Percentiles rank a stretch among this genome's conserved stretches.
Conservation (phyloP, 768 basidiomycete genomes). For the Nidularia pulvinata region DNA sequence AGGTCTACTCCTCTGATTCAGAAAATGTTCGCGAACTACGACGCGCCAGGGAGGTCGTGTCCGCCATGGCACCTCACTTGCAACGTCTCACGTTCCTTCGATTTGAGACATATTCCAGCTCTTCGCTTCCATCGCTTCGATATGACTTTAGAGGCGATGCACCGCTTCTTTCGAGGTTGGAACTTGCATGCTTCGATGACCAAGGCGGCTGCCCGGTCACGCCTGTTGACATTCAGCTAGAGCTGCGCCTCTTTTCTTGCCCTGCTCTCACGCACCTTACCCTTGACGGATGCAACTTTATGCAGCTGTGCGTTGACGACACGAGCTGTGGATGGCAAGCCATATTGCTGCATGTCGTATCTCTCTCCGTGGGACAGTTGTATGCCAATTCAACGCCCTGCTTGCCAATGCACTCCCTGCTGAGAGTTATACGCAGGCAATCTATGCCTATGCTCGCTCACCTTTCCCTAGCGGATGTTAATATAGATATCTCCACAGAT, state of each 20-base stretch:
- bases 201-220: background rate
- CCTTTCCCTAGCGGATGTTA: too few species aligned
- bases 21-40: conserved; percentile 1
- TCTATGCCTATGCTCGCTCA: too few species aligned
- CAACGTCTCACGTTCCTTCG: conserved; percentile 2
- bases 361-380: too few species aligned
- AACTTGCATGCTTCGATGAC: conserved; percentile 3
- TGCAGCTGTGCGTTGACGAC: background rate
- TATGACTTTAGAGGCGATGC: conserved; percentile 5
- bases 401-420: too few species aligned
- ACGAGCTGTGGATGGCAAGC: too few species aligned
- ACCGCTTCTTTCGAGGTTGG: conserved; percentile 6
- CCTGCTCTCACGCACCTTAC: conserved; percentile 9
- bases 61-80: conserved; percentile 5
- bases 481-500: too few species aligned
- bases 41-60: conserved; percentile 2
- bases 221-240: background rate
- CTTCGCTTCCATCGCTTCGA: conserved; percentile 9
- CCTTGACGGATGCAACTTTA: conserved; percentile 15
- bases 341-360: too few species aligned
- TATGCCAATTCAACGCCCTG: too few species aligned
- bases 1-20: conserved; percentile 1
- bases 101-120: conserved; percentile 6
- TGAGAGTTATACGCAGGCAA: too few species aligned
- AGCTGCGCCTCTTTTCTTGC: background rate